phyloP scores from a whole-genome alignment of 106 monocot species.

The Acorus calamus region DNA sequence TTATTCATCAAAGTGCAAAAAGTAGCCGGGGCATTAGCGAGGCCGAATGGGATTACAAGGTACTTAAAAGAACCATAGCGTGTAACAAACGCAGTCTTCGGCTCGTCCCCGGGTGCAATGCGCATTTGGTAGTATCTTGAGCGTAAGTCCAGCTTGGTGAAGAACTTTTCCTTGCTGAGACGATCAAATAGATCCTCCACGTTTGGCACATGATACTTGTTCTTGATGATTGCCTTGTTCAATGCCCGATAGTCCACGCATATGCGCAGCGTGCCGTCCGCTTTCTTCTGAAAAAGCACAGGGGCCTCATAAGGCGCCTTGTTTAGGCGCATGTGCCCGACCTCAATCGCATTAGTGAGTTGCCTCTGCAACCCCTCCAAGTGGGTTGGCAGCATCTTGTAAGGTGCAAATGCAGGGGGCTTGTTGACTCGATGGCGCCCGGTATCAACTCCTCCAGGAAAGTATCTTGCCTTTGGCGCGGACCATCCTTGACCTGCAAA shows the following conservation, averaged over 20 bases:
- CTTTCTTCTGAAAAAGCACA: background rate
- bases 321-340: background rate
- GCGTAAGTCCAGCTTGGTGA: too few species aligned
- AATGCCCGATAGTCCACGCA: background rate
- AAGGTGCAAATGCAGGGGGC: background rate
- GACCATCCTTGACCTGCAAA: too few species aligned
- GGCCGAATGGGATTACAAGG: background rate
- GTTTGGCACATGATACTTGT: constrained; percentile 3
- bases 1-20: too few species aligned
- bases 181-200: too few species aligned
- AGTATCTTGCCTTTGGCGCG: too few species aligned
- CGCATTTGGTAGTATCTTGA: too few species aligned
- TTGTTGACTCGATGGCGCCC: background rate
- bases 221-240: constrained; percentile 1
- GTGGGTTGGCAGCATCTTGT: background rate
- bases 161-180: background rate
- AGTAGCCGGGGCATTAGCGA: background rate
- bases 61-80: background rate
- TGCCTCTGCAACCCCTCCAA: background rate
- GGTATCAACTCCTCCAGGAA: too few species aligned
- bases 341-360: background rate
- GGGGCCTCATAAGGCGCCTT: background rate
- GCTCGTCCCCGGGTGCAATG: background rate
- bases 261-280: background rate
- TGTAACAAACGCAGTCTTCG: background rate